Evolutionary conservation across 768 basidiomycete species (phyloP).

Genomic region (Mrakia frigida): DNA sequence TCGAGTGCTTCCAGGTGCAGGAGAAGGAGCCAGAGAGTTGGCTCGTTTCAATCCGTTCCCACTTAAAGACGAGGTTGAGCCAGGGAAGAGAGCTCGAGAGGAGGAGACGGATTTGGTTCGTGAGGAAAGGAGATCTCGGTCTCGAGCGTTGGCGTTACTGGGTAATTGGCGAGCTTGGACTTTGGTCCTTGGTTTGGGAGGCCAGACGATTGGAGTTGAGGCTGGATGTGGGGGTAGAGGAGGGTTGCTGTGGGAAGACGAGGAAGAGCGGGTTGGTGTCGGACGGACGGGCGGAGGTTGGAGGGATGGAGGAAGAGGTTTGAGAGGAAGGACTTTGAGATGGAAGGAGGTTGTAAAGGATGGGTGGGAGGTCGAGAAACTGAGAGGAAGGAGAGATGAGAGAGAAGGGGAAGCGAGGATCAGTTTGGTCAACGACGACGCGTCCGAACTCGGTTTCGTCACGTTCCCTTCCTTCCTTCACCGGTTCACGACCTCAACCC

Average conservation of each 20-base stretch:
- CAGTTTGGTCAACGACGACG: not conserved
- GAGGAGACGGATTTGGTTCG: conserved; percentile 15
- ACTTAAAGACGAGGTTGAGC: not conserved
- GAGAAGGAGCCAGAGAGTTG: not conserved
- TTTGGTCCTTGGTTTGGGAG: conserved; percentile 15
- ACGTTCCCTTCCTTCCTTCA: too few species aligned
- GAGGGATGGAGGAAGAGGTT: not conserved
- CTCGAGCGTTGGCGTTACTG: conserved; percentile 11
- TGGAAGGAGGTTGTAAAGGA: not conserved
- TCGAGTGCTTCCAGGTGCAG: not conserved
- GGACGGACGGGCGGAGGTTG: not conserved
- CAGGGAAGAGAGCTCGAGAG: not conserved
- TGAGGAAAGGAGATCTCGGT: not conserved
- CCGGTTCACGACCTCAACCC: too few species aligned
- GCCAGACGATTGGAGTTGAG: not conserved
- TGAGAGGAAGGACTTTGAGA: not conserved
- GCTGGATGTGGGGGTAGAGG: not conserved
- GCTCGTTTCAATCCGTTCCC: not conserved
- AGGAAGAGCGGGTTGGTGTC: not conserved
- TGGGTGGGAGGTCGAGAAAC: not conserved
- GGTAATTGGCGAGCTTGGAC: conserved; percentile 6
- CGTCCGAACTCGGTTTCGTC: too few species aligned
- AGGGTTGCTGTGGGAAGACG: not conserved
- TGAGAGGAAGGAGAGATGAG: not conserved
- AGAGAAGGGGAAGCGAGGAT: not conserved